Base-by-base conservation (phyloP, 2,329 filamentous ascomycete genomes). In the Botryosphaeria dothidea region DNA sequence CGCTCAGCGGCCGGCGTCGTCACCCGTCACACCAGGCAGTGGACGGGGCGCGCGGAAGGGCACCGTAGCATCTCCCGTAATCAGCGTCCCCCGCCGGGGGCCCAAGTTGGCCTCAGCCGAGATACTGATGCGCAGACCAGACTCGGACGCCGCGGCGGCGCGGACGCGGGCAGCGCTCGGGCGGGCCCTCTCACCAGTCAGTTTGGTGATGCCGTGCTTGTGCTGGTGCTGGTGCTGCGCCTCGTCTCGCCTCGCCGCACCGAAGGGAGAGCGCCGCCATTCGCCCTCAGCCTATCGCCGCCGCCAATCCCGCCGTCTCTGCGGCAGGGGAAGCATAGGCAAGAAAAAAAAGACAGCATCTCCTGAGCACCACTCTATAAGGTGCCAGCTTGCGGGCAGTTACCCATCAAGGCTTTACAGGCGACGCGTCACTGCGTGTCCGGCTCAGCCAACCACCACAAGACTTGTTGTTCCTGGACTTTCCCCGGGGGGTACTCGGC, bases 21-120 rank as follows among this genome's bases (percentile, higher is more conserved):
- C 31, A 34, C 21, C 19, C 25, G 54, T 43, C 38, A 27, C 54
- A 45, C 54, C 23, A n/a, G 25, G 15, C 36, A 27, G 23, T 36
- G 52, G 54, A 43, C 54, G 54, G 51, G 54, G 54, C 54, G 54
- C 54, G 54, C 54, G 38, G 56, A 60, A 41, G 56, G 56, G 56
- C 56, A 60, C 2, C 56, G 38, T 34, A 60, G 41, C 56, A 60
- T 46, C 56, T 60, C 41, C 56, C 56, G 56, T 60, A 60, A 60
- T 60, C 56, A 60, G 36, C 19, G 52, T 15, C 38, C 4, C 38
- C 11, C 4, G 54, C 27, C 25, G n/a, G 56, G 41, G 56, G 41
- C 56, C 36, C 15, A 4, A 25, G 54, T 4, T 56, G 51, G 51
- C 54, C 52, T 25, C 31, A 25, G 52, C 52, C 52, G 56, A 41